Percentiles rank a stretch among this genome's conserved stretches.
Evolutionary conservation across 352 stramenopile genomes (phyloP).

Genomic region (Thalassiosira delicatula): DNA sequence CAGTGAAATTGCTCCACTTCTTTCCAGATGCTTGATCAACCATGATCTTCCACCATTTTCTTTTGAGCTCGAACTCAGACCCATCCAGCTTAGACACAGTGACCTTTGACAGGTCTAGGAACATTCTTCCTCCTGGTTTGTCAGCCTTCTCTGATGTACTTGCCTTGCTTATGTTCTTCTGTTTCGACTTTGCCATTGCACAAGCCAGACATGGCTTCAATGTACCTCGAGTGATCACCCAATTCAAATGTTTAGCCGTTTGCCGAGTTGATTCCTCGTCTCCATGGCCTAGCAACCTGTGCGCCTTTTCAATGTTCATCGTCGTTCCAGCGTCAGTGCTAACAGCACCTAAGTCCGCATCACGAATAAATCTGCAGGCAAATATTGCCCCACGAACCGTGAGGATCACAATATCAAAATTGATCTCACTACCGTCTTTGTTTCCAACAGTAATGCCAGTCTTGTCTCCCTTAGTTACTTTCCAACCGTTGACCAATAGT

Average conservation of each 20-base stretch:
- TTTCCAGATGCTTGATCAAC: neutral
- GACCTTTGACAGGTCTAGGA: neutral
- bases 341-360: neutral
- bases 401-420: neutral
- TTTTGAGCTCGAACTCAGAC: neutral
- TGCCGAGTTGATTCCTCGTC: neutral
- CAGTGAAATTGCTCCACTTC: neutral
- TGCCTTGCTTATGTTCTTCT: neutral
- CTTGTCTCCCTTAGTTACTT: neutral
- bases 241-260: neutral
- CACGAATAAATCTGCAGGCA: neutral
- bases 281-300: neutral
- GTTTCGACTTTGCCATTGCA: neutral
- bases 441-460: neutral
- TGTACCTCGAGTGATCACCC: neutral
- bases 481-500: neutral
- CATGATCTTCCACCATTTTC: neutral
- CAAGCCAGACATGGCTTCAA: neutral
- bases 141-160: too few relatives aligned
- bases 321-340: neutral
- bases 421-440: neutral
- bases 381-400: neutral
- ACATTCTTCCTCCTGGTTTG: neutral
- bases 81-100: neutral
- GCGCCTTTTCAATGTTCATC: neutral